Conservation (phyloP, 768 basidiomycete genomes). For the Boletus barrowsii region DNA sequence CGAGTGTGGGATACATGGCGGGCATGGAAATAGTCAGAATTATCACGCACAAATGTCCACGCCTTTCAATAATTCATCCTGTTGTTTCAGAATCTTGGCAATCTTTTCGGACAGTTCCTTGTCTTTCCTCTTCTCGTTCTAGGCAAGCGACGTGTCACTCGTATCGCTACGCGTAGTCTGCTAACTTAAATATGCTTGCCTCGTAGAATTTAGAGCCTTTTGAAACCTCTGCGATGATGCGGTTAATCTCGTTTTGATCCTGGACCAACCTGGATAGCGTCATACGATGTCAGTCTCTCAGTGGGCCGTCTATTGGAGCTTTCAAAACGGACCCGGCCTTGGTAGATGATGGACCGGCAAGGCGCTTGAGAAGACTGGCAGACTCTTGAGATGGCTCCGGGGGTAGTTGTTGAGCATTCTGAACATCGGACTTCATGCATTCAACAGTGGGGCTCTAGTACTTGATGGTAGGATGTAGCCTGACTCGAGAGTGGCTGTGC, state of each 20-base stretch:
- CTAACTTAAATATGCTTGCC: slow-evolving; percentile 36
- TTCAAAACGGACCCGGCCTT: slow-evolving; percentile 73
- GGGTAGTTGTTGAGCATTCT: slow-evolving; percentile 16
- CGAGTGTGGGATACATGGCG: neutral
- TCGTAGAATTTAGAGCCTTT: slow-evolving; percentile 94
- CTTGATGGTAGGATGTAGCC: neutral
- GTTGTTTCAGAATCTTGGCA: slow-evolving; percentile 58
- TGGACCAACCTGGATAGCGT: slow-evolving; percentile 52
- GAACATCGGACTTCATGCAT: slow-evolving; percentile 21
- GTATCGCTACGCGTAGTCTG: neutral
- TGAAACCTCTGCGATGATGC: slow-evolving; percentile 84
- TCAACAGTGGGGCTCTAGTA: neutral
- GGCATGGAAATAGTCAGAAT: neutral
- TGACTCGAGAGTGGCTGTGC: slow-evolving; percentile 9
- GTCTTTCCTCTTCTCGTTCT: slow-evolving; percentile 92
- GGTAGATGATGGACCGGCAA: slow-evolving; percentile 84
- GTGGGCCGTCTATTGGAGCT: neutral
- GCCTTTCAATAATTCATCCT: slow-evolving; percentile 54
- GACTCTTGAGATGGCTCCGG: slow-evolving; percentile 54
- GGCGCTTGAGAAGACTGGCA: slow-evolving; percentile 67
- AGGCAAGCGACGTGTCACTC: slow-evolving; percentile 6
- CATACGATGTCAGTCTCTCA: slow-evolving; percentile 7
- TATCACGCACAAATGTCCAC: slow-evolving; percentile 52
- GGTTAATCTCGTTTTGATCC: slow-evolving; percentile 83
- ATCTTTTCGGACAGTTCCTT: slow-evolving; percentile 80